These are phyloP conservation scores for Chlamydomonas applanata DNA, from an alignment of 139 green algal genomes.

Conservation along the genomic window DNA sequence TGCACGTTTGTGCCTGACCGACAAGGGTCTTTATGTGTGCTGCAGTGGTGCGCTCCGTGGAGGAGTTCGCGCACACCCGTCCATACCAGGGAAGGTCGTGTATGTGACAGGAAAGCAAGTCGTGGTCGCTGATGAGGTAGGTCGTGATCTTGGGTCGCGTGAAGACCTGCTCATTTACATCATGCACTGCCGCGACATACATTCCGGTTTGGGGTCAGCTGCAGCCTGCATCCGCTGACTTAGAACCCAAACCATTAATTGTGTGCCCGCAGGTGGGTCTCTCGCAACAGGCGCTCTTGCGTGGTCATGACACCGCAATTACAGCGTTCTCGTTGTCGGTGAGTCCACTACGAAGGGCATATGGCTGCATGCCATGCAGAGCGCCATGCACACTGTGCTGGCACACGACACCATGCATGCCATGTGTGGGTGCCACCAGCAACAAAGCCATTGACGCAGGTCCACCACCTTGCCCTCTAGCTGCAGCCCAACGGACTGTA, in stretches of 20 bases:
- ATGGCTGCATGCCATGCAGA: too few relatives aligned
- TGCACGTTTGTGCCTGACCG: too few relatives aligned
- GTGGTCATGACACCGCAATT: background rate
- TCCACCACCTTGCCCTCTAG: too few relatives aligned
- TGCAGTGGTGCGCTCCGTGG: too few relatives aligned
- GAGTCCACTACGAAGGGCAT: background rate
- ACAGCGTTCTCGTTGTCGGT: slow-evolving; percentile 7
- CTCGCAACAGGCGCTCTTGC: background rate
- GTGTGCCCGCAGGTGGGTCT: background rate
- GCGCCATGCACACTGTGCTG: too few relatives aligned
- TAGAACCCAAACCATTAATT: background rate
- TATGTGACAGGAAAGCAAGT: background rate
- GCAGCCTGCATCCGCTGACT: too few relatives aligned
- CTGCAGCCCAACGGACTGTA: slow-evolving; percentile 21
- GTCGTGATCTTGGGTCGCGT: background rate
- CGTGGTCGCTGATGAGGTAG: background rate
- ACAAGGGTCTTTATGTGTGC: too few relatives aligned
- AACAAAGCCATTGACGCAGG: too few relatives aligned
- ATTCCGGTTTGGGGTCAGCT: background rate
- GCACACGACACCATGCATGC: too few relatives aligned
- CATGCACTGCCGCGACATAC: background rate
- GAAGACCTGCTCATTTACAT: background rate
- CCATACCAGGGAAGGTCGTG: background rate
- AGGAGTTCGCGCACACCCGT: too few relatives aligned
- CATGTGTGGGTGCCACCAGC: too few relatives aligned